Base-by-base conservation (phyloP, 2,329 filamentous ascomycete genomes). In the Clarireedia paspali region DNA sequence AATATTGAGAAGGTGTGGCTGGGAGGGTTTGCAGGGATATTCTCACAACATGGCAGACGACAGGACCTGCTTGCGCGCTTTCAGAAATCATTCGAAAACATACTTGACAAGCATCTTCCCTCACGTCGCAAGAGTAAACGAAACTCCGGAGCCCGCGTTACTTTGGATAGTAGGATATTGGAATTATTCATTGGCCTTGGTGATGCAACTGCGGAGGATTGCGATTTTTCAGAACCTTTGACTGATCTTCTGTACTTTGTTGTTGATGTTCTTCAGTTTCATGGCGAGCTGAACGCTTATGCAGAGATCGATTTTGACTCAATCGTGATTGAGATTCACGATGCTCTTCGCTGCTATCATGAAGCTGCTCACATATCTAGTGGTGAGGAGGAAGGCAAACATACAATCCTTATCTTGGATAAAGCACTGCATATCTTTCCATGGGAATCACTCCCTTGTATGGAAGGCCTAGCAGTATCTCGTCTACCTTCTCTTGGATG, bases 251-350 rank as follows among this genome's bases (percentile, higher is more conserved):
- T 99, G 3, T 97, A 96, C 72, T 97, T 97, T 68, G 88, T 97
- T 1, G 86, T 99, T 5, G 94, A 99, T 66, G 91, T 97, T 51
- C 77, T 99, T 2, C 94, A 97, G 69, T 97, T 99, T 71, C 89
- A 96, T 64, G 94, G 94, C 15, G 95, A 99, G 72, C 82, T 85
- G 48, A 99, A 97, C 68, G 94, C 95, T 0, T 96, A 96, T 71
- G 94, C 99, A 64, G 94, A 99, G 73, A 89, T 99, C 60, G 92
- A 97, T 70, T 95, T 97, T 67, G 94, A 99, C 61, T 75, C 80
- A 63, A 95, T 99, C 82, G 84, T 91, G 5, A 79, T 97, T 40
- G 91, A 96, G 64, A 89, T 89, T 0, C 80, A 90, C 40, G 92
- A 96, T 71, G 89, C 91, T 2, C 74, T 99, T 26, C 82, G 85